Evolutionary conservation across 164 flowering plant genomes (phyloP), one percentile per base, ranked within the genome.

Genomic region (Stephania yunnanensis): DNA sequence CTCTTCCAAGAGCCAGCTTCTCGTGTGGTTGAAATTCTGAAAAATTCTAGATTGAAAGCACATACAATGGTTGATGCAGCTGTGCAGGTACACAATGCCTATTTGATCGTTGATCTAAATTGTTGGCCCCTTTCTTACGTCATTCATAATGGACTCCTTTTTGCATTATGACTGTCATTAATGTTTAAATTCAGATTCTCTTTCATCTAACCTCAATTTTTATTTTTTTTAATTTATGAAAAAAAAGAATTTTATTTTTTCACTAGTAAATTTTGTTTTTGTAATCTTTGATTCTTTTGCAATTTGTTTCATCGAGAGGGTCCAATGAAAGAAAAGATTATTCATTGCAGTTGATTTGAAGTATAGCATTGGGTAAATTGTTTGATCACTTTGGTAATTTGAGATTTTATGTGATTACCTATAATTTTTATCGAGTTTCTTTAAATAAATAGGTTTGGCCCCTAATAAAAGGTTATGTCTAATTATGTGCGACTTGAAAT

Each of bases 1-100:
- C 79, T 81, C 53, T 25, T 81, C 55, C 85, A 76, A 68, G 88
- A 86, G 44, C 77, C 81, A 6, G 86, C 82, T 67, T 78, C 88
- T 19, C 87, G 79, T 80, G 87, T 86, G 6, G 79, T 72, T 53
- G 90, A 87, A 77, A 87, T 90, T 82, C 83, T 86, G 71, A 87
- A 88, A 64, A 85, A 82, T 71, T 89, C 94, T 31, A 82, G 82
- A 81, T 68, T 72, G 48, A 90, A 85, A 84, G 90, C 92, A 46
- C 85, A 79, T 68, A 76, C 82, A 31, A 87, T 90, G 94, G 94
- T 90, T 25, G 85, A 85, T 77, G 83, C 82, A 61, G 94, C 91
- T 22, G 73, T 86, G 71, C 90, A 88, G 94, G 91, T 90, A 83
- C 20, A 29, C 42, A 25, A 46, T 53, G 13, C 48, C 58, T 67